Percentiles rank a stretch among this genome's conserved stretches.
Conservation (phyloP, 225 moss, liverwort and hornwort genomes). For the Physcomitrellopsis africana region DNA sequence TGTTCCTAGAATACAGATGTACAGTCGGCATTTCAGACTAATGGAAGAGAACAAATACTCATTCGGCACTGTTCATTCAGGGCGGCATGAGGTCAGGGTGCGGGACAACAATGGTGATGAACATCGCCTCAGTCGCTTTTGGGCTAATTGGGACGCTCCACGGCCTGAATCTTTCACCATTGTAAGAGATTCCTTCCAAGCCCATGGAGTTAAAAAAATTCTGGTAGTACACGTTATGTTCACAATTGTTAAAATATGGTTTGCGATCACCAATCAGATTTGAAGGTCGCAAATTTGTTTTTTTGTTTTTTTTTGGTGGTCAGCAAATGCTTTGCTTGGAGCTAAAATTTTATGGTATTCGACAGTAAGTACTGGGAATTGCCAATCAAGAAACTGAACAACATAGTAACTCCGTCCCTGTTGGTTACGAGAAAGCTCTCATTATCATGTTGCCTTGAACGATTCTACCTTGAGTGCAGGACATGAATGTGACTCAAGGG, state of each 20-base stretch:
- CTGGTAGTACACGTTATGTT: not conserved
- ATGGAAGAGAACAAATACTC: not conserved
- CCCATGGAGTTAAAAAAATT: not conserved
- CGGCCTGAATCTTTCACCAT: constrained; percentile 57
- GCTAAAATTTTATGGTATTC: not conserved
- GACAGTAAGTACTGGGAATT: not conserved
- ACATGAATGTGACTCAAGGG: constrained; percentile 35
- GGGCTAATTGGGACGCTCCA: constrained; percentile 47
- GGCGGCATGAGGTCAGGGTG: constrained; percentile 46
- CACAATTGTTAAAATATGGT: not conserved
- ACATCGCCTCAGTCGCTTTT: constrained; percentile 52
- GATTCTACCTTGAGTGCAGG: constrained; percentile 22
- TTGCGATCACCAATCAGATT: not conserved
- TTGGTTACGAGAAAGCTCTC: not conserved
- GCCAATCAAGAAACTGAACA: not conserved
- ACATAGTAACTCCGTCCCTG: not conserved
- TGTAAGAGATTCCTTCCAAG: constrained; percentile 28
- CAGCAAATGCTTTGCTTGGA: not conserved
- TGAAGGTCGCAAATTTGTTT: not conserved
- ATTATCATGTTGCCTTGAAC: constrained; percentile 3
- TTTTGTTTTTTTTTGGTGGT: not conserved
- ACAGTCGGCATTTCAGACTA: not conserved
- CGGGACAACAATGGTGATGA: constrained; percentile 41
- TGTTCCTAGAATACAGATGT: not conserved
- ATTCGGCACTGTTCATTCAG: constrained; percentile 21